Evolutionary conservation across 2,329 filamentous ascomycete species (phyloP).

Genomic region (Camptophora hylomeconis): DNA sequence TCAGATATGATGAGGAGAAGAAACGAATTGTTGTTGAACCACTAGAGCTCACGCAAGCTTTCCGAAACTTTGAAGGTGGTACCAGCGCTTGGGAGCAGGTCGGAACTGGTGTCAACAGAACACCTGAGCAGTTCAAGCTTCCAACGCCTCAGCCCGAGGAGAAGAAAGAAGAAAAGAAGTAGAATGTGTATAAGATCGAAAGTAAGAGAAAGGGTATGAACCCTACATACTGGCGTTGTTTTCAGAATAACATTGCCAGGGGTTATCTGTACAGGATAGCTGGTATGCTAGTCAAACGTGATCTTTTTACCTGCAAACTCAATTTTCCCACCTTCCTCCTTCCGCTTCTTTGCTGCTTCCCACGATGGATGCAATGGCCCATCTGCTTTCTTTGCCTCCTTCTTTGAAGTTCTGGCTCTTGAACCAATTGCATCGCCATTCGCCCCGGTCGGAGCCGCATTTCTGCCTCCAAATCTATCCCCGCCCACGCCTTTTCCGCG

Average conservation of each 20-base stretch:
- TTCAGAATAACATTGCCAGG: too few relatives aligned
- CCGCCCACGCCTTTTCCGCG: conserved; percentile 10
- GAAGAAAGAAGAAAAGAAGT: conserved; percentile 73
- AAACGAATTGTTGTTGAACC: conserved; percentile 98
- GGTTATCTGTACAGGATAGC: too few relatives aligned
- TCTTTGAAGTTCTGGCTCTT: neutral
- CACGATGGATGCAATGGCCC: conserved; percentile 51
- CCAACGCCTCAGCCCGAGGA: conserved; percentile 93
- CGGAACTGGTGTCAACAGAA: conserved; percentile 60
- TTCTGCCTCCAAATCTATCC: conserved; percentile 2
- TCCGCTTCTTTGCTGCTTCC: conserved; percentile 49
- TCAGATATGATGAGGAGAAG: conserved; percentile 98
- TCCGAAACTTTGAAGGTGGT: conserved; percentile 94
- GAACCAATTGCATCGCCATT: conserved; percentile 9
- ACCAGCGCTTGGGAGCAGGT: conserved; percentile 59
- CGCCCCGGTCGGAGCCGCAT: conserved; percentile 12
- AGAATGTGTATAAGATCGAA: too few relatives aligned
- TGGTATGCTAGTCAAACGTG: conserved; percentile 40
- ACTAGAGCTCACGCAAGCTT: conserved; percentile 92
- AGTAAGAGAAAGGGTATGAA: too few relatives aligned
- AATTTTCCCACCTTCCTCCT: conserved; percentile 36
- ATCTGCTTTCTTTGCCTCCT: conserved; percentile 23
- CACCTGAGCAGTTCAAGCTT: conserved; percentile 80
- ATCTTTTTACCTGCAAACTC: conserved; percentile 50
- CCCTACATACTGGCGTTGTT: too few relatives aligned